A percentile compares a stretch with the other conserved stretches of the same genome.
Evolutionary conservation across 2,329 filamentous ascomycete species (phyloP).

Genomic region (Arthrinium puccinioides): DNA sequence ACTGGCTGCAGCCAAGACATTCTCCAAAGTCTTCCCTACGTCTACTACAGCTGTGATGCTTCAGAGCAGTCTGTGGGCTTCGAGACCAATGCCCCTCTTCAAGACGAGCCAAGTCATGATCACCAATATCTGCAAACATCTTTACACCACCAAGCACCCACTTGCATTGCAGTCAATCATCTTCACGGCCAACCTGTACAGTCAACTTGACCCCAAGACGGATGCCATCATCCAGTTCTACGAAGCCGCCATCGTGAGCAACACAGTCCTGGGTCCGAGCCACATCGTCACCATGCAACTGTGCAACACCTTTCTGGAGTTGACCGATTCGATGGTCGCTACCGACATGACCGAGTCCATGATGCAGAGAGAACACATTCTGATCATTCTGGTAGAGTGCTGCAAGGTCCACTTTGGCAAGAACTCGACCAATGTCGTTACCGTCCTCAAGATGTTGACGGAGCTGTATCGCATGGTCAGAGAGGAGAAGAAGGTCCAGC

Average conservation of each 20-base stretch:
- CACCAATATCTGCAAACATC: constrained; percentile 21
- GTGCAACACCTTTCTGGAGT: constrained; percentile 8
- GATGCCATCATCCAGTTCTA: constrained; percentile 9
- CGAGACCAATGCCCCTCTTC: constrained; percentile 21
- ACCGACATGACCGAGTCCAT: constrained; percentile 3
- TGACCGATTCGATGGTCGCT: constrained; percentile 4
- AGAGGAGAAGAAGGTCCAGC: constrained; percentile 4
- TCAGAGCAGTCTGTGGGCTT: constrained; percentile 11
- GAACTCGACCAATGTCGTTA: constrained; percentile 1
- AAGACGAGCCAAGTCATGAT: constrained; percentile 18
- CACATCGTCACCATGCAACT: constrained; percentile 9
- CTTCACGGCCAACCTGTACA: constrained; percentile 7
- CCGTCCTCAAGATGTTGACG: background rate
- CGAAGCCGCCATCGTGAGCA: constrained; percentile 6
- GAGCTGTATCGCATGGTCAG: constrained; percentile 3
- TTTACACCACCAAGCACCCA: constrained; percentile 15
- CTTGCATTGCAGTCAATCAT: constrained; percentile 12
- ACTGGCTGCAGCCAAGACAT: constrained; percentile 4
- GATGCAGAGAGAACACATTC: constrained; percentile 4
- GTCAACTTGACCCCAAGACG: constrained; percentile 6
- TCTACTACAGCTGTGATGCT: constrained; percentile 7
- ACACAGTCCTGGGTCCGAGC: constrained; percentile 5
- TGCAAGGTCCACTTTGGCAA: constrained; percentile 4
- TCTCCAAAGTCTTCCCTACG: constrained; percentile 8
- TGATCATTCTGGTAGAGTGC: constrained; percentile 4